Percentiles rank a stretch among this genome's conserved stretches.
phyloP scores from a whole-genome alignment of 2,329 filamentous ascomycete genomes.

The Hymenoscyphus occultus region DNA sequence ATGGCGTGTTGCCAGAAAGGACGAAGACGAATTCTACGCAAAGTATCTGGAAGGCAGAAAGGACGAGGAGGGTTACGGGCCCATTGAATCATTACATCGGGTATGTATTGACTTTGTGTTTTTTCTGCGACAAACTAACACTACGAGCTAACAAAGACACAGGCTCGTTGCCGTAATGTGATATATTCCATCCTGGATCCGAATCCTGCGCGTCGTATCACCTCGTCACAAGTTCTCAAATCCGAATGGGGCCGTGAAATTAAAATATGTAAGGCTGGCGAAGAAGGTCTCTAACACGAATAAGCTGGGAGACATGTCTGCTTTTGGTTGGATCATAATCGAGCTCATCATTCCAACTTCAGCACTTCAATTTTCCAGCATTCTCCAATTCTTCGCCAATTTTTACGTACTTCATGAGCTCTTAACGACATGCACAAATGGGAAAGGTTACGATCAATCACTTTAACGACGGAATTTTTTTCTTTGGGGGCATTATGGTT shows the following conservation, averaged over 20 bases:
- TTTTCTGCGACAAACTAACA: background rate
- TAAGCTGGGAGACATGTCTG: slow-evolving; percentile 17
- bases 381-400: slow-evolving; percentile 2
- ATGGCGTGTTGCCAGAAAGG: slow-evolving; percentile 95
- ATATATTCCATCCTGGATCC: slow-evolving; percentile 98
- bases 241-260: slow-evolving; percentile 99
- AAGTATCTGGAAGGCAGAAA: slow-evolving; percentile 89
- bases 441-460: slow-evolving; percentile 1
- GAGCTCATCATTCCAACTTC: slow-evolving; percentile 14
- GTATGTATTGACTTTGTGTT: slow-evolving; percentile 54
- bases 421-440: slow-evolving; percentile 11
- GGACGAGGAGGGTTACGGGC: slow-evolving; percentile 92
- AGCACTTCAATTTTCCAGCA: slow-evolving; percentile 13
- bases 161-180: slow-evolving; percentile 97
- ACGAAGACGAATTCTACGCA: slow-evolving; percentile 96
- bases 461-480: background rate
- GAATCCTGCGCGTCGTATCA: slow-evolving; percentile 87
- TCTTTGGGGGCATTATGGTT: slow-evolving; percentile 1
- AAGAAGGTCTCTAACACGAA: slow-evolving; percentile 76
- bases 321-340: slow-evolving; percentile 20
- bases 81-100: slow-evolving; percentile 91
- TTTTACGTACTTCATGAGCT: slow-evolving; percentile 8
- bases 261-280: slow-evolving; percentile 92
- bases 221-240: slow-evolving; percentile 92
- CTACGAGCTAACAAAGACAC: slow-evolving; percentile 9